Evolutionary conservation across 805 yeast genomes (phyloP).

Genomic region (Huiozyma naganishii): DNA sequence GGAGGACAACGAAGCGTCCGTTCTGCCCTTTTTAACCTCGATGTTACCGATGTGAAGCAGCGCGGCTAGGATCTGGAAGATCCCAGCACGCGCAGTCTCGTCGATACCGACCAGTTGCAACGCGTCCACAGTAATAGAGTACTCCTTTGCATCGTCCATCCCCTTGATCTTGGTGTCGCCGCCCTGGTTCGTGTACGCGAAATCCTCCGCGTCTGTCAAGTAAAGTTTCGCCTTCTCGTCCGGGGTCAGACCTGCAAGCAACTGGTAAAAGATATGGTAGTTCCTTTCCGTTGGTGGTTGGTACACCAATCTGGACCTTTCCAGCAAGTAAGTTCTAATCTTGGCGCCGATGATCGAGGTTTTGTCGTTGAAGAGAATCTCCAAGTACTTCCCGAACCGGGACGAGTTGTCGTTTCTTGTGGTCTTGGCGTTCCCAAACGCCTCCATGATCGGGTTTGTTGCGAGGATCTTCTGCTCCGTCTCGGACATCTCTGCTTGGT

Average conservation of each 20-base stretch:
- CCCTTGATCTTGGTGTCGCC: constrained; percentile 60
- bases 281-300: constrained; percentile 89
- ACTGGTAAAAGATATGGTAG: constrained; percentile 89
- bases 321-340: constrained; percentile 84
- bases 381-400: constrained; percentile 87
- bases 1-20: constrained; percentile 66
- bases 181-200: constrained; percentile 81
- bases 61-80: constrained; percentile 77
- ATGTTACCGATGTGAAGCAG: constrained; percentile 89
- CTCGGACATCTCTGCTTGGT: constrained; percentile 60
- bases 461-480: constrained; percentile 93
- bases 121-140: constrained; percentile 64
- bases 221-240: constrained; percentile 47
- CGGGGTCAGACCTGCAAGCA: constrained; percentile 57
- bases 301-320: constrained; percentile 87
- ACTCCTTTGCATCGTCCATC: constrained; percentile 76
- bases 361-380: constrained; percentile 67
- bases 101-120: constrained; percentile 68
- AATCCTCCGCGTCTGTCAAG: constrained; percentile 56
- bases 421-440: constrained; percentile 92
- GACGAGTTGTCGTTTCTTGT: constrained; percentile 88
- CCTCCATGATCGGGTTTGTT: constrained; percentile 84
- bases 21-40: constrained; percentile 72
- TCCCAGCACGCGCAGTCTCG: constrained; percentile 45
- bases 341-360: constrained; percentile 88